Percentiles rank a stretch among this genome's conserved stretches.
These are phyloP conservation scores for Populus nigra DNA, from an alignment of 345 rosid genomes.

Conservation along the genomic window DNA sequence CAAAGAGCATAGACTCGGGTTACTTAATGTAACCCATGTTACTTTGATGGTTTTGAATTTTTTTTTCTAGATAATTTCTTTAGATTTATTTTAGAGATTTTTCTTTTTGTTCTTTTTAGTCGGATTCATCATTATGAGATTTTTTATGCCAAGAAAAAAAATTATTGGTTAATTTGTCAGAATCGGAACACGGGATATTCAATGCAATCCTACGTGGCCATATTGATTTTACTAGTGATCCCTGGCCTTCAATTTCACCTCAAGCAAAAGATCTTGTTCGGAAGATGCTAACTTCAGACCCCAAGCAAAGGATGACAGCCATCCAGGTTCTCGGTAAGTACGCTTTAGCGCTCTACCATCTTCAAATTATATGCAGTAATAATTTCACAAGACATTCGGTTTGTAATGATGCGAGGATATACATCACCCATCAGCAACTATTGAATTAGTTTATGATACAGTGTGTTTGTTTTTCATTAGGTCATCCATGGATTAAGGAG, in stretches of 20 bases:
- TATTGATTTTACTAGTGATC: conserved; percentile 78
- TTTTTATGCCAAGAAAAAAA: background rate
- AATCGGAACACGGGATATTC: conserved; percentile 93
- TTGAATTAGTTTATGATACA: background rate
- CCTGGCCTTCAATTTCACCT: conserved; percentile 88
- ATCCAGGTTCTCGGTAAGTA: conserved; percentile 77
- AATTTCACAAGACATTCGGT: background rate
- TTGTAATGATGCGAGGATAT: background rate
- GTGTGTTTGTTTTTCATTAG: conserved; percentile 21
- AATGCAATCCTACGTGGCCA: conserved; percentile 80
- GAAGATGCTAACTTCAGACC: conserved; percentile 89
- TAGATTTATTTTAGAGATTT: too few species aligned
- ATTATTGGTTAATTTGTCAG: conserved; percentile 29
- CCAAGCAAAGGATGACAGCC: conserved; percentile 84
- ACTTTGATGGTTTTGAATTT: too few species aligned
- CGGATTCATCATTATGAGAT: background rate
- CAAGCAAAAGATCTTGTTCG: conserved; percentile 88
- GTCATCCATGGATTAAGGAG: conserved; percentile 77
- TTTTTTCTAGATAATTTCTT: too few species aligned
- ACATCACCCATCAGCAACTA: background rate
- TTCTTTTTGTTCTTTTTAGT: too few species aligned
- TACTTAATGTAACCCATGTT: too few species aligned
- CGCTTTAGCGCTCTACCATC: background rate
- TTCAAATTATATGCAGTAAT: background rate
- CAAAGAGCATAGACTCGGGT: too few species aligned